phyloP scores from a whole-genome alignment of 352 stramenopile genomes.

The Pythium rhizo-oryzae region DNA sequence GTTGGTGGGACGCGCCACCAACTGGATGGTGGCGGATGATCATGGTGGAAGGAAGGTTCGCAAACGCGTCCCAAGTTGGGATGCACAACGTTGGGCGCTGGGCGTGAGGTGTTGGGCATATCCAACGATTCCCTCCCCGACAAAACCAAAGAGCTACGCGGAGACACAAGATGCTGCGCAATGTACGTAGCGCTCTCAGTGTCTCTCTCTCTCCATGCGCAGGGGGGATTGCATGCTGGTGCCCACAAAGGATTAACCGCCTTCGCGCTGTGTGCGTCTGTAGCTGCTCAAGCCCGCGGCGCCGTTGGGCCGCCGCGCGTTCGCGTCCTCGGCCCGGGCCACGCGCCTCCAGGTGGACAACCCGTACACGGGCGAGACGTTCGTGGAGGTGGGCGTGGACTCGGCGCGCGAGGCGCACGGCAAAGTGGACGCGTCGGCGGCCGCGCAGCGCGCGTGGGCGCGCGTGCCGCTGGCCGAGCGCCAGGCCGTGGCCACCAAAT shows the following conservation, averaged over 20 bases:
- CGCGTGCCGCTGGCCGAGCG: conserved; percentile 57
- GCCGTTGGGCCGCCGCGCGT: conserved; percentile 4
- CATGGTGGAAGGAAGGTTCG: no score
- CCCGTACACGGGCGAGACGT: conserved; percentile 72
- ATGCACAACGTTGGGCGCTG: conserved; percentile 1
- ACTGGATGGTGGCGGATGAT: conserved; percentile 12
- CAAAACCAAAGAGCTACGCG: conserved; percentile 8
- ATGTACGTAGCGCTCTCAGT: conserved; percentile 3
- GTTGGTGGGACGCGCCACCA: conserved; percentile 21
- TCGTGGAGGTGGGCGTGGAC: conserved; percentile 62
- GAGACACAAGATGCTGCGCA: conserved; percentile 20
- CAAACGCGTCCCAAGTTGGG: neutral
- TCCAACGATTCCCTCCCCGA: neutral
- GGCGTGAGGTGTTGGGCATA: neutral
- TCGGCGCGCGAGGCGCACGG: conserved; percentile 52
- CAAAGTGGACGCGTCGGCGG: conserved; percentile 60
- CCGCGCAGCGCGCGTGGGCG: conserved; percentile 63
- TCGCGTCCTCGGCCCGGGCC: conserved; percentile 2
- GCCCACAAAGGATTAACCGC: neutral
- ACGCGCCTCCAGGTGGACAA: conserved; percentile 72
- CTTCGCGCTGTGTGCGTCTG: neutral
- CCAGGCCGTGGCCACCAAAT: conserved; percentile 64
- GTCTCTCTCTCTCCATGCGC: neutral
- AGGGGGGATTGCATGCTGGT: no score
- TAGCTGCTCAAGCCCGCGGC: conserved; percentile 4